Evolutionary conservation across 169 alveolate species (phyloP).

Genomic region (Blepharisma undulans): DNA sequence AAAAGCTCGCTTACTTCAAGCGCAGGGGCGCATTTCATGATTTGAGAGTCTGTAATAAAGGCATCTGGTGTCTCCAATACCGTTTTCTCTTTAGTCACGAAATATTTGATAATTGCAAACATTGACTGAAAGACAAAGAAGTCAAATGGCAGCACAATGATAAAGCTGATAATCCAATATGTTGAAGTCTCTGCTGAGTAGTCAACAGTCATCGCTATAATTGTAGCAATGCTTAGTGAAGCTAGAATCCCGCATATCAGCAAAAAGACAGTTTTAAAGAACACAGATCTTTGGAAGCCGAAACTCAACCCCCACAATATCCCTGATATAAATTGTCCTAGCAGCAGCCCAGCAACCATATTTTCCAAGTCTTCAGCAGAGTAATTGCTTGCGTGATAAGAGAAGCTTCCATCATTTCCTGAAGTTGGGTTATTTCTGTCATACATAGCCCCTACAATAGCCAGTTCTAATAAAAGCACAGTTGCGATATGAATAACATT

Average conservation of each 20-base stretch:
- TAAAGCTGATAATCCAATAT: too few species aligned
- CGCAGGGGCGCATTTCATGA: not conserved
- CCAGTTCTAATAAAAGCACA: not conserved
- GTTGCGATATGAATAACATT: not conserved
- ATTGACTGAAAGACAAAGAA: not conserved
- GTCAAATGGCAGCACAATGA: too few species aligned
- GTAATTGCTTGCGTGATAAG: not conserved
- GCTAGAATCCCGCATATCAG: not conserved
- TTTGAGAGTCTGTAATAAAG: not conserved
- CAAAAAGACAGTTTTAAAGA: not conserved
- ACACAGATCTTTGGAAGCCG: not conserved
- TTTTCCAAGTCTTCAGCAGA: not conserved
- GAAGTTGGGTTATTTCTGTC: not conserved
- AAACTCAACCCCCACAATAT: not conserved
- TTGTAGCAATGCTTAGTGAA: not conserved
- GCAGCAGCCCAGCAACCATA: not conserved
- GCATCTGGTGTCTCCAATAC: too few species aligned
- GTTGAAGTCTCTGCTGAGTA: too few species aligned
- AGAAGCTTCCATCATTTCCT: not conserved
- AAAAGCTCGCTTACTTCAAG: not conserved
- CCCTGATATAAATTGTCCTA: not conserved
- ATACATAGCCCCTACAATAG: not conserved
- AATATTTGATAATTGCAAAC: too few species aligned
- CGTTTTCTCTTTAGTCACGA: too few species aligned
- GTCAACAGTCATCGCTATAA: not conserved